phyloP scores from a whole-genome alignment of 352 stramenopile species.

The Pythium biforme region DNA sequence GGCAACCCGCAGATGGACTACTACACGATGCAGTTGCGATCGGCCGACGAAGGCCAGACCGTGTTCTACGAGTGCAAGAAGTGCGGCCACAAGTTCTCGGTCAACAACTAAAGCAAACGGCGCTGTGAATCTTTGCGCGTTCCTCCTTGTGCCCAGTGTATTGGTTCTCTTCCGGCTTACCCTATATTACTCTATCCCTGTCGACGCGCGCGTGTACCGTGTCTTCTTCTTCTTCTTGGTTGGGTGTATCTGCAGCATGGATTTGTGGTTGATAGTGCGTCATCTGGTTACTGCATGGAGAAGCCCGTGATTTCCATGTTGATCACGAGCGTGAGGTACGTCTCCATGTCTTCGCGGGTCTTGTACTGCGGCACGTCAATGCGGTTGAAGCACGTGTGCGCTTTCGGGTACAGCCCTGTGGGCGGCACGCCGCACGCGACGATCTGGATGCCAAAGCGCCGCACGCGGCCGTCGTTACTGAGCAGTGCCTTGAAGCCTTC shows the following conservation, averaged over 20 bases:
- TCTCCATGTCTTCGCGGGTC: slow-evolving; percentile 82
- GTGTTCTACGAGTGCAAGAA: slow-evolving; percentile 99
- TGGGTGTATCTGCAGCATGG: too few relatives aligned
- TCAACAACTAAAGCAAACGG: slow-evolving; percentile 73
- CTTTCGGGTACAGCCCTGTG: slow-evolving; percentile 75
- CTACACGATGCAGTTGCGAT: slow-evolving; percentile 99
- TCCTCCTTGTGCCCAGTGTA: background rate
- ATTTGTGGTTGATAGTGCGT: too few relatives aligned
- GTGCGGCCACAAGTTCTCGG: slow-evolving; percentile 90
- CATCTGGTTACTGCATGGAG: slow-evolving; percentile 91
- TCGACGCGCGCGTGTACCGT: background rate
- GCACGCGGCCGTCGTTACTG: slow-evolving; percentile 77
- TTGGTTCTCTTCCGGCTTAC: background rate
- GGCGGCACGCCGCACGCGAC: slow-evolving; percentile 75
- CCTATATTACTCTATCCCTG: background rate
- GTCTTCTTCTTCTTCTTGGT: background rate
- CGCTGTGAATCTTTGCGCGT: too few relatives aligned
- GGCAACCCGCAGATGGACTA: slow-evolving; percentile 97
- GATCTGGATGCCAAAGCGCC: slow-evolving; percentile 97
- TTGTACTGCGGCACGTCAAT: slow-evolving; percentile 83
- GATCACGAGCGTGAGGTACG: slow-evolving; percentile 97
- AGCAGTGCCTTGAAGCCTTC: slow-evolving; percentile 93
- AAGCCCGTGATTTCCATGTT: slow-evolving; percentile 98
- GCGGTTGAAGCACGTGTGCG: slow-evolving; percentile 88
- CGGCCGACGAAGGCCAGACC: slow-evolving; percentile 98